These are phyloP conservation scores for Isabelozyma pseudorhagii DNA, from an alignment of 805 yeast genomes.

Conservation along the genomic window DNA sequence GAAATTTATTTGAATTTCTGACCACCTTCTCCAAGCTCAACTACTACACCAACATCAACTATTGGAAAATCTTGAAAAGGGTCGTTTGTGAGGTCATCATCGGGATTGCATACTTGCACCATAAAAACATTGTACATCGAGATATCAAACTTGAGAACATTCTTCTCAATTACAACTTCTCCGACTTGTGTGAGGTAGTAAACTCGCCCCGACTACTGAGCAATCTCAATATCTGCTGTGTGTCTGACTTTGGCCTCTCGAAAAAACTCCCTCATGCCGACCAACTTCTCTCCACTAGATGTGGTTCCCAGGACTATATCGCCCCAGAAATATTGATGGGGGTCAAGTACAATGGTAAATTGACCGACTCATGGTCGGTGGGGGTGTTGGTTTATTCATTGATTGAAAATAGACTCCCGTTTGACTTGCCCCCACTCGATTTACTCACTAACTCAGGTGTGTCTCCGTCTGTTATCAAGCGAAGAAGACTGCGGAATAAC, in stretches of 20 bases:
- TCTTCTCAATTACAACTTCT: constrained; percentile 37
- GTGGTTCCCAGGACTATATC: constrained; percentile 96
- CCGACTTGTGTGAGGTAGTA: constrained; percentile 25
- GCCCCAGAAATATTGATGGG: constrained; percentile 94
- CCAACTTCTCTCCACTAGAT: constrained; percentile 75
- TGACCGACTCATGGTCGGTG: constrained; percentile 91
- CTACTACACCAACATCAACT: constrained; percentile 25
- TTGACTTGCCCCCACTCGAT: constrained; percentile 72
- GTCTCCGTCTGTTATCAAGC: constrained; percentile 39
- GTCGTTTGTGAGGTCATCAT: constrained; percentile 67
- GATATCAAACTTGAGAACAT: constrained; percentile 90
- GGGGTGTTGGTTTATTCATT: constrained; percentile 88
- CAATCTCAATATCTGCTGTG: constrained; percentile 43
- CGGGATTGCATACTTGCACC: constrained; percentile 74
- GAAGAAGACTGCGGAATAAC: constrained; percentile 45
- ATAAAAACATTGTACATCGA: constrained; percentile 71
- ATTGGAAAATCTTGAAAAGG: constrained; percentile 51
- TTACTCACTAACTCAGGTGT: constrained; percentile 30
- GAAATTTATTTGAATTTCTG: constrained; percentile 71
- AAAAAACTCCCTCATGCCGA: constrained; percentile 58
- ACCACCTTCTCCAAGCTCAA: constrained; percentile 24
- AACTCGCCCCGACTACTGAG: background rate
- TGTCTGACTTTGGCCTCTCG: constrained; percentile 90
- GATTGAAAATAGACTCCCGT: constrained; percentile 84
- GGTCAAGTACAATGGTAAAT: constrained; percentile 83